Evolutionary conservation across 1,139 yeast genomes (phyloP).

Genomic region (Saccharomyces hybrid): DNA sequence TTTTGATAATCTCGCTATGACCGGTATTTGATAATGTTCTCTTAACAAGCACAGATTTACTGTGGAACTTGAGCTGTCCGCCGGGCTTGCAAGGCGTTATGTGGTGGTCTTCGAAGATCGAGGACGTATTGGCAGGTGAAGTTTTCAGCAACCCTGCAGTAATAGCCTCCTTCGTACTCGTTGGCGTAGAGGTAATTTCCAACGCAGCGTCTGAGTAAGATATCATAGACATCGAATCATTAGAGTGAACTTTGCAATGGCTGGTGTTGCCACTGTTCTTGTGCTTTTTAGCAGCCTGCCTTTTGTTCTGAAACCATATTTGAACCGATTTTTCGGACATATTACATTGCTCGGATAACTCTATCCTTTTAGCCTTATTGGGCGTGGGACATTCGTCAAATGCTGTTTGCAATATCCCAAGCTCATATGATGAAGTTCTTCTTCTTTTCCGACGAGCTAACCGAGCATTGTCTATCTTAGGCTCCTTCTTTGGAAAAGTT

Average conservation of each 20-base stretch:
- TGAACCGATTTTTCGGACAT: conserved; percentile 98
- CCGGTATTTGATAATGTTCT: neutral
- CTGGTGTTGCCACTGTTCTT: neutral
- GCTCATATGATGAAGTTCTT: conserved; percentile 85
- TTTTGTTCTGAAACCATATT: conserved; percentile 94
- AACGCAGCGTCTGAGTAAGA: neutral
- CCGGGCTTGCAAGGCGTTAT: neutral
- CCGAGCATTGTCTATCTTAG: conserved; percentile 80
- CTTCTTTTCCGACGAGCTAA: conserved; percentile 89
- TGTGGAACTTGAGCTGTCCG: neutral
- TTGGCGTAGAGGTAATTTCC: neutral
- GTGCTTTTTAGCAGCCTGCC: conserved; percentile 60
- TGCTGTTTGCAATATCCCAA: conserved; percentile 70
- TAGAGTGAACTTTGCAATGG: neutral
- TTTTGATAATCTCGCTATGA: neutral
- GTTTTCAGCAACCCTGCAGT: neutral
- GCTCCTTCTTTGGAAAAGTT: conserved; percentile 77
- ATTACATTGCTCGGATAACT: conserved; percentile 67
- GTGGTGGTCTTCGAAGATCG: neutral
- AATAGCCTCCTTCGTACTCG: neutral
- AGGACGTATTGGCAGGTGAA: neutral
- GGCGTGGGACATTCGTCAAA: conserved; percentile 76
- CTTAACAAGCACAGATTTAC: neutral
- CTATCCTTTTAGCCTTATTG: conserved; percentile 61
- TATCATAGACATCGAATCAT: neutral